These are phyloP conservation scores for Saitozyma podzolica DNA, from an alignment of 768 basidiomycete species.

Conservation along the genomic window DNA sequence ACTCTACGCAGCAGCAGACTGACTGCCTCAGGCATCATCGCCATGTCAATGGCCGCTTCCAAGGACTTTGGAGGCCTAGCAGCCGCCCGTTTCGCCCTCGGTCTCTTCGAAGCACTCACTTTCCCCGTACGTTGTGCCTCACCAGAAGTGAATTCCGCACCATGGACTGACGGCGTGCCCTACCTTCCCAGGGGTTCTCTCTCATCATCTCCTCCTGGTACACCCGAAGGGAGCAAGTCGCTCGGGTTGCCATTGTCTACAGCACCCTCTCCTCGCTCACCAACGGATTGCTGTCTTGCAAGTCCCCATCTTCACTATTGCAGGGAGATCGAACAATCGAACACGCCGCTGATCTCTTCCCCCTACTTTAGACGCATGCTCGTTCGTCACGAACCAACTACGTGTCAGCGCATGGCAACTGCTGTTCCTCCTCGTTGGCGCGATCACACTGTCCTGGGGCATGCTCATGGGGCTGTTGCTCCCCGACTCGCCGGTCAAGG, in stretches of 20 bases:
- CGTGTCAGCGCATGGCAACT: conserved; percentile 28
- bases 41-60: conserved; percentile 20
- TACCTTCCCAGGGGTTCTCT: neutral
- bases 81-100: conserved; percentile 31
- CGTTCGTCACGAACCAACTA: conserved; percentile 1
- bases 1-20: too few species aligned
- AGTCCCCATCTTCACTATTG: neutral
- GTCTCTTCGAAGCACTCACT: conserved; percentile 34
- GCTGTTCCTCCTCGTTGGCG: conserved; percentile 35
- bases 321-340: neutral
- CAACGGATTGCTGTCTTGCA: neutral
- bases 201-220: conserved; percentile 29
- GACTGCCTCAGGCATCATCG: conserved; percentile 11
- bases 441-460: conserved; percentile 31
- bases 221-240: conserved; percentile 32
- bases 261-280: conserved; percentile 31
- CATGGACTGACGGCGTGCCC: neutral
- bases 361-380: conserved; percentile 26
- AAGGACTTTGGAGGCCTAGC: conserved; percentile 23
- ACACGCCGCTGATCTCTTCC: conserved; percentile 12
- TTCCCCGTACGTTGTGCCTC: conserved; percentile 56
- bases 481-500: conserved; percentile 28
- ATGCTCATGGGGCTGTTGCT: conserved; percentile 27
- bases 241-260: conserved; percentile 38
- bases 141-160: conserved; percentile 44